A percentile compares a stretch with the other conserved stretches of the same genome.
These are phyloP conservation scores for Candida freyschussii DNA, from an alignment of 1,139 yeast species.

Conservation along the genomic window DNA sequence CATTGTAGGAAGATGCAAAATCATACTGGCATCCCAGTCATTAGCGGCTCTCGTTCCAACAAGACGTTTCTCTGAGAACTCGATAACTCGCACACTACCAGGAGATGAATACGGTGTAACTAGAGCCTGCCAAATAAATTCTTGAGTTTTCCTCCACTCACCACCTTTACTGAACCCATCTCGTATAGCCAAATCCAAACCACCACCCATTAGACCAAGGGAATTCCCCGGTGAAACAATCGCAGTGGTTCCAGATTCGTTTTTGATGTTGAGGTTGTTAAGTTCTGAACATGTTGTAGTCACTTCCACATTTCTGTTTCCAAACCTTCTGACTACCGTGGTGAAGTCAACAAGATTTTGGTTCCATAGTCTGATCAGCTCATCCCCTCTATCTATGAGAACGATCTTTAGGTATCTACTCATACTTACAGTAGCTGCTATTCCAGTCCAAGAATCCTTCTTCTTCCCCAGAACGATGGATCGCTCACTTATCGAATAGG, in stretches of 20 bases:
- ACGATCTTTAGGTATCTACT: too few species aligned
- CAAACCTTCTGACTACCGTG: too few species aligned
- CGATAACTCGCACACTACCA: conserved; percentile 1
- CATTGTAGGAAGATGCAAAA: conserved; percentile 16
- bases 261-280: neutral
- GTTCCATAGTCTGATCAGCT: too few species aligned
- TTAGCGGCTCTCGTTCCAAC: conserved; percentile 1
- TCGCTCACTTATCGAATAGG: too few species aligned
- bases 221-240: conserved; percentile 15
- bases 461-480: too few species aligned
- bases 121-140: too few species aligned
- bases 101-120: conserved; percentile 11
- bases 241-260: conserved; percentile 2
- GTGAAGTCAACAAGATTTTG: too few species aligned
- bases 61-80: conserved; percentile 2
- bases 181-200: conserved; percentile 9
- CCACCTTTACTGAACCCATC: conserved; percentile 5
- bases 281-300: neutral
- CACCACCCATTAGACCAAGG: conserved; percentile 13
- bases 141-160: too few species aligned
- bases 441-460: too few species aligned
- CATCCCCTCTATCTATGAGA: too few species aligned
- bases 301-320: neutral
- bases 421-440: too few species aligned
- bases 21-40: conserved; percentile 8